A percentile compares a stretch with the other conserved stretches of the same genome.
Conservation (phyloP, 75 land plant species). For the Larix kaempferi region DNA sequence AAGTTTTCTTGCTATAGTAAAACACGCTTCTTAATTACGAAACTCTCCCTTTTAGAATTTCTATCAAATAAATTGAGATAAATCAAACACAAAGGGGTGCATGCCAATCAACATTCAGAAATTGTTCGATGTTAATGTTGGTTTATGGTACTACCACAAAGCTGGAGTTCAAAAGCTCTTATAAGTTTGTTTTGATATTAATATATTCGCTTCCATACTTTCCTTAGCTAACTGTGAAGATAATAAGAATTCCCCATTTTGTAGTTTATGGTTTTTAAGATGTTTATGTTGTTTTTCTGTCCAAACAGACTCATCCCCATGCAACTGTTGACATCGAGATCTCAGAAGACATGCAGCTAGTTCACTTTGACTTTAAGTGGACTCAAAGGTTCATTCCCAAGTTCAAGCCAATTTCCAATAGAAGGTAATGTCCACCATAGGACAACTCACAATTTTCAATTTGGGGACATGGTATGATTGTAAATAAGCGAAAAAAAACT, state of each 20-base stretch:
- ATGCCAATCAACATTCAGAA: background rate
- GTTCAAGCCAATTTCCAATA: too few species aligned
- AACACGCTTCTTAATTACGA: background rate
- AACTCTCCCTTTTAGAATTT: background rate
- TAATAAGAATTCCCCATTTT: slow-evolving; percentile 7
- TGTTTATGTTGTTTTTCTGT: slow-evolving; percentile 3
- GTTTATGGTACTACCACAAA: background rate
- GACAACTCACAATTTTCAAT: too few species aligned
- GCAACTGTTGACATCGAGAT: slow-evolving; percentile 41
- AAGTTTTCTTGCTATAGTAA: background rate
- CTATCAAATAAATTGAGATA: background rate
- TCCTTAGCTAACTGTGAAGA: background rate
- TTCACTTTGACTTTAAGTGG: slow-evolving; percentile 29
- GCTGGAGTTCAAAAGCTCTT: background rate
- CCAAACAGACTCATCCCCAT: slow-evolving; percentile 30
- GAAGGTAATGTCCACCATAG: too few species aligned
- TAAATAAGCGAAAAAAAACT: too few species aligned
- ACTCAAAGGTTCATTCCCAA: too few species aligned
- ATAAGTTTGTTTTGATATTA: background rate
- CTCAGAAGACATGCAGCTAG: slow-evolving; percentile 38
- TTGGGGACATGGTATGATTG: too few species aligned
- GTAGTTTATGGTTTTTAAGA: background rate
- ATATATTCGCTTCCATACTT: background rate
- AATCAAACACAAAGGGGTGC: background rate
- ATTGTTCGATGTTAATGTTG: background rate